phyloP scores from a whole-genome alignment of 2,329 filamentous ascomycete genomes.

The Drechslerella coelobrocha region DNA sequence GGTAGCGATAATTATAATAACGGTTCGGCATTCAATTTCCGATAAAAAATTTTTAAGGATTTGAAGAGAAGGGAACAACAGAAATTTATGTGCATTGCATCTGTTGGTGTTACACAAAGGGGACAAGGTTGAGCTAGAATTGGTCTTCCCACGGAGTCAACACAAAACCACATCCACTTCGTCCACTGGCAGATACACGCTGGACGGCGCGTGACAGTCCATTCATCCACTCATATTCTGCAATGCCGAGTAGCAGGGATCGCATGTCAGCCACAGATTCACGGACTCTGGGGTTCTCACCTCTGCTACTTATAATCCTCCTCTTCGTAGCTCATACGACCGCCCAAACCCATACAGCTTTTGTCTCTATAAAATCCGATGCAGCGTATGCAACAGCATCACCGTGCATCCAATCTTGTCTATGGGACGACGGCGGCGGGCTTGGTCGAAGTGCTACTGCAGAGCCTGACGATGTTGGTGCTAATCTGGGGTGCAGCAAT shows the following conservation, averaged over 20 bases:
- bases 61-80: no score
- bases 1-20: not conserved
- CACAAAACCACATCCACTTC: no score
- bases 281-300: constrained; percentile 10
- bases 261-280: constrained; percentile 20
- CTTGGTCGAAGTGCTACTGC: constrained; percentile 38
- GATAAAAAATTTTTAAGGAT: no score
- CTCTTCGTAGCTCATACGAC: constrained; percentile 13
- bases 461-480: constrained; percentile 17
- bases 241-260: constrained; percentile 20
- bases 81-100: no score
- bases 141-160: no score
- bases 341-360: constrained; percentile 31
- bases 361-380: constrained; percentile 32
- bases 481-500: constrained; percentile 53
- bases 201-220: no score
- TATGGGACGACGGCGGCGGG: constrained; percentile 54
- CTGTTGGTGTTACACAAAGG: no score
- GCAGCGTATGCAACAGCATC: constrained; percentile 15
- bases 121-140: no score
- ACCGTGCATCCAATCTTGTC: constrained; percentile 53
- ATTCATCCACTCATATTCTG: no score
- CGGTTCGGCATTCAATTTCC: not conserved
- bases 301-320: not conserved
- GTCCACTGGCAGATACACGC: no score